A percentile compares a stretch with the other conserved stretches of the same genome.
phyloP scores from a whole-genome alignment of 805 yeast genomes.

The Myxozyma lipomycoides region DNA sequence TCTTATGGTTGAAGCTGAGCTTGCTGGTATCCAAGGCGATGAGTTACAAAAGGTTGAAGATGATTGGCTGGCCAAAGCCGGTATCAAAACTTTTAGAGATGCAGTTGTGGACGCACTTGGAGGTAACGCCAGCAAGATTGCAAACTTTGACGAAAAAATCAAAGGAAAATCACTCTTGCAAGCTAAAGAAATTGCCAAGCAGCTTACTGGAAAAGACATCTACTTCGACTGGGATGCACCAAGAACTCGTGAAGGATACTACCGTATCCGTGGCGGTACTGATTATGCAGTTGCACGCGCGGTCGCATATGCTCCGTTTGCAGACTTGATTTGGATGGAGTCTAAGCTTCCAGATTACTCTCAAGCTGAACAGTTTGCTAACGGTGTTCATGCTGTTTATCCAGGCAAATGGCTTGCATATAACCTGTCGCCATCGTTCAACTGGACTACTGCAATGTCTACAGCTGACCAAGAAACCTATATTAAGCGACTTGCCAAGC shows the following conservation, averaged over 20 bases:
- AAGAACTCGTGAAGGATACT: constrained; percentile 94
- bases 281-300: constrained; percentile 97
- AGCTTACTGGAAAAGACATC: constrained; percentile 73
- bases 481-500: constrained; percentile 75
- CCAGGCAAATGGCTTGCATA: constrained; percentile 96
- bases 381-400: constrained; percentile 72
- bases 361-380: constrained; percentile 93
- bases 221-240: constrained; percentile 94
- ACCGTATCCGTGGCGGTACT: constrained; percentile 93
- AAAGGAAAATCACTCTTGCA: constrained; percentile 73
- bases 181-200: constrained; percentile 70
- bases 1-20: constrained; percentile 78
- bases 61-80: constrained; percentile 79
- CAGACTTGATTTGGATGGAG: constrained; percentile 98
- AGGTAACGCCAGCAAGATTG: constrained; percentile 61
- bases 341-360: constrained; percentile 87
- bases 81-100: constrained; percentile 82
- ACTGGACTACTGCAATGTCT: constrained; percentile 94
- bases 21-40: constrained; percentile 64
- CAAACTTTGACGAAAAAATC: constrained; percentile 50
- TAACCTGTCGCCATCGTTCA: constrained; percentile 94
- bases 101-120: constrained; percentile 83
- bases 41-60: constrained; percentile 69
- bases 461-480: constrained; percentile 84
- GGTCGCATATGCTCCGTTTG: constrained; percentile 89